Conservation (phyloP, 345 rosid genomes). For the Salix arbutifolia region DNA sequence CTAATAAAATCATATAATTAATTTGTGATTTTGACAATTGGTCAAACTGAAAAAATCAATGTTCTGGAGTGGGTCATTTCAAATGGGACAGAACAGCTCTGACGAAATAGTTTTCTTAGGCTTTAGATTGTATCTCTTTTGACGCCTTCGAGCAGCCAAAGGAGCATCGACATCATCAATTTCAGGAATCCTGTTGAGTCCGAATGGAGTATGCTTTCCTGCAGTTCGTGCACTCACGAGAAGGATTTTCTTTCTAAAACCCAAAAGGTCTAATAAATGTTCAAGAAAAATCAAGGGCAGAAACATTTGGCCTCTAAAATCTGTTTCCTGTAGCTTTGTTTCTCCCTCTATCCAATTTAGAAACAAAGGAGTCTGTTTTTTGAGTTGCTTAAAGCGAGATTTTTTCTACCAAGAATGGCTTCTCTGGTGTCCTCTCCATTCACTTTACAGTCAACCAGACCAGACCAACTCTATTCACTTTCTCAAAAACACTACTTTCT, state of each 20-base stretch:
- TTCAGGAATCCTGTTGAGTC: conserved; percentile 80
- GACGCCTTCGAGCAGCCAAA: conserved; percentile 70
- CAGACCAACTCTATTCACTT: conserved; percentile 68
- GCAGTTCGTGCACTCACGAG: conserved; percentile 91
- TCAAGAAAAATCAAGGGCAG: neutral
- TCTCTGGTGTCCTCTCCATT: conserved; percentile 66
- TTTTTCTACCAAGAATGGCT: conserved; percentile 46
- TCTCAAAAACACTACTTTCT: conserved; percentile 68
- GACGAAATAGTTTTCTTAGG: conserved; percentile 61
- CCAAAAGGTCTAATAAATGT: neutral
- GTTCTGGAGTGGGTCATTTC: conserved; percentile 55
- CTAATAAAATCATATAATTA: too few relatives aligned
- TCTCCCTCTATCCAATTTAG: conserved; percentile 14
- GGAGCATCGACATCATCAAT: conserved; percentile 60
- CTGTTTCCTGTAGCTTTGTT: conserved; percentile 5
- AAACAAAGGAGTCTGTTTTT: conserved; percentile 24
- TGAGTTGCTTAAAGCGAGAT: neutral
- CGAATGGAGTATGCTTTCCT: conserved; percentile 86
- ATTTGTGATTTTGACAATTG: too few relatives aligned
- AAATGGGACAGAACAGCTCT: conserved; percentile 71
- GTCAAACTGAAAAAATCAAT: conserved; percentile 36
- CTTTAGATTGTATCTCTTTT: conserved; percentile 62
- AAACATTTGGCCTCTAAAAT: neutral
- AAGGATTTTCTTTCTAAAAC: conserved; percentile 83
- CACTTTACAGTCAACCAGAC: conserved; percentile 55